Evolutionary conservation across 306 rosid species (phyloP).

Genomic region (Biancaea sappan): DNA sequence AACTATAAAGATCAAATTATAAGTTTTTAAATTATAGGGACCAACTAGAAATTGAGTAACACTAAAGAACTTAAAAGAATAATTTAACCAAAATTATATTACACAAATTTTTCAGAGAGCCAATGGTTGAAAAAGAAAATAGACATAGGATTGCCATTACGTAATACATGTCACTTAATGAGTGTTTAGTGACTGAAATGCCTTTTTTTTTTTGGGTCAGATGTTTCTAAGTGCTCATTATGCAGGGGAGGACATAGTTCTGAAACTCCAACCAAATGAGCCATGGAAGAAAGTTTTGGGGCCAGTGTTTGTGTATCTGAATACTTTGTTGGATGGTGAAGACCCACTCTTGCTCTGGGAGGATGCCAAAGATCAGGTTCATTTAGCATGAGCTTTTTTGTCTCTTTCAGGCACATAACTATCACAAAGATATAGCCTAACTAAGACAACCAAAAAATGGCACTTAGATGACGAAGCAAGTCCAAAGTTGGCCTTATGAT

Average conservation of each 20-base stretch:
- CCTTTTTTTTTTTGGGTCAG: conserved; percentile 35
- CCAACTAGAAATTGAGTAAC: no score
- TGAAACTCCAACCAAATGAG: conserved; percentile 60
- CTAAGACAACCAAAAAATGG: background rate
- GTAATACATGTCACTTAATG: background rate
- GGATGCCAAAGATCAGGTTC: conserved; percentile 82
- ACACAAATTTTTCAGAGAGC: no score
- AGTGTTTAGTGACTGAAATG: background rate
- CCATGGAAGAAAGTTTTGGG: conserved; percentile 94
- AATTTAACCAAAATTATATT: no score
- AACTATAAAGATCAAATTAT: no score
- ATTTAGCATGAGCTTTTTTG: background rate
- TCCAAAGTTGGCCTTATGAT: conserved; percentile 76
- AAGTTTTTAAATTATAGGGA: no score
- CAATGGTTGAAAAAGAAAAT: no score
- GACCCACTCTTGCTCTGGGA: conserved; percentile 77
- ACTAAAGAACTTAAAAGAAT: no score
- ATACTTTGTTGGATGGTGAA: conserved; percentile 38
- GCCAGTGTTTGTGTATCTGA: conserved; percentile 71
- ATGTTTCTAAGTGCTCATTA: conserved; percentile 91
- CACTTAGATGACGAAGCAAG: conserved; percentile 61
- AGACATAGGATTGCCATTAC: no score
- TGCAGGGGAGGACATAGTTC: conserved; percentile 78
- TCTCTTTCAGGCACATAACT: background rate
- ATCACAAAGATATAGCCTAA: conserved; percentile 10